Percentiles rank a stretch among this genome's conserved stretches.
These are phyloP conservation scores for Russula sp. DNA, from an alignment of 768 basidiomycete genomes.

Conservation along the genomic window DNA sequence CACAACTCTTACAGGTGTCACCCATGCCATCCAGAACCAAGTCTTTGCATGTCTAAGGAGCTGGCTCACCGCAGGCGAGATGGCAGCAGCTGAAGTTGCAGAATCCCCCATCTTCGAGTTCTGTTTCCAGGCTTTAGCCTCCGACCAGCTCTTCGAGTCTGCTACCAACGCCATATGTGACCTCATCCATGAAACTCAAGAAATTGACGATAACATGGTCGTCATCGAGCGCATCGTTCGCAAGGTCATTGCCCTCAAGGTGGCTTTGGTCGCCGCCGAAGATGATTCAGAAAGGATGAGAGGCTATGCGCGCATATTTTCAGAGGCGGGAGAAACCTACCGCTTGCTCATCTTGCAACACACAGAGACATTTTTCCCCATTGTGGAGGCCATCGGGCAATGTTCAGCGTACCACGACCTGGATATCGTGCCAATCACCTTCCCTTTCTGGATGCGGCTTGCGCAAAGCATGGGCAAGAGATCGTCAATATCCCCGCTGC, in stretches of 20 bases:
- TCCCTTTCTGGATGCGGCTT: constrained; percentile 97
- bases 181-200: constrained; percentile 96
- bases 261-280: constrained; percentile 47
- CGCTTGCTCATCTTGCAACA: constrained; percentile 82
- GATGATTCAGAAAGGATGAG: constrained; percentile 86
- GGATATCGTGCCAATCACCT: constrained; percentile 95
- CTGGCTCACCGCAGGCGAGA: constrained; percentile 87
- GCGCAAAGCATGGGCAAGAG: constrained; percentile 83
- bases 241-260: constrained; percentile 66
- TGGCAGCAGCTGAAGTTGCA: constrained; percentile 53
- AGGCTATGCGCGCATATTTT: constrained; percentile 85
- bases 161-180: constrained; percentile 92
- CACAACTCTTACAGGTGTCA: constrained; percentile 55
- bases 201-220: constrained; percentile 88
- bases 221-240: constrained; percentile 87
- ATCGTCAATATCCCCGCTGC: constrained; percentile 60
- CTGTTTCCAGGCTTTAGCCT: constrained; percentile 76
- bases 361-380: constrained; percentile 86
- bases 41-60: constrained; percentile 78
- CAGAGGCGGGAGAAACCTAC: constrained; percentile 98
- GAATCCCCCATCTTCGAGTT: constrained; percentile 74
- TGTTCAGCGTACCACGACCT: constrained; percentile 91
- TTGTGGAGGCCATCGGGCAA: constrained; percentile 89
- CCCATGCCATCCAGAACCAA: constrained; percentile 65
- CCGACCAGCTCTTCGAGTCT: constrained; percentile 84